Evolutionary conservation across 1,284 basidiomycete species (phyloP).

Genomic region (Fomitiporia mediterranea): DNA sequence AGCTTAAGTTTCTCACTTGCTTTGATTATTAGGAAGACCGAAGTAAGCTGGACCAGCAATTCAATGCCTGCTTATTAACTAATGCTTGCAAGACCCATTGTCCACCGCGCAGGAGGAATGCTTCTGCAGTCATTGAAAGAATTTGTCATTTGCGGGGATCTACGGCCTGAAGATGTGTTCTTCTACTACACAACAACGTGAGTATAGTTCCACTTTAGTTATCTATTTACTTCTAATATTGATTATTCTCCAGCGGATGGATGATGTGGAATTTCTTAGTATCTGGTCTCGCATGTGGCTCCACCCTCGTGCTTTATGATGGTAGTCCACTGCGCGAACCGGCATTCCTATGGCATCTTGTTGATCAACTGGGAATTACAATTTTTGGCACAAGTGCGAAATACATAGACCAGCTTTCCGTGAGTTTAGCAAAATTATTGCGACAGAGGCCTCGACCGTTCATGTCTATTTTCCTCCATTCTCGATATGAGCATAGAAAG

Average conservation of each 20-base stretch:
- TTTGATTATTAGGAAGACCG: constrained; percentile 29
- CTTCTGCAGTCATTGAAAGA: constrained; percentile 80
- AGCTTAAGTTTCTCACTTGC: not conserved
- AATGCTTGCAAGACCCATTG: constrained; percentile 69
- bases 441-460: too few relatives aligned
- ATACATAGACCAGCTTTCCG: constrained; percentile 74
- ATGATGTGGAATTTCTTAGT: constrained; percentile 87
- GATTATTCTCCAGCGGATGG: constrained; percentile 53
- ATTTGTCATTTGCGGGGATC: constrained; percentile 72
- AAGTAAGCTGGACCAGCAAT: too few relatives aligned
- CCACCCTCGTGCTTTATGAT: constrained; percentile 78
- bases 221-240: not conserved
- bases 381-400: constrained; percentile 84
- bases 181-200: constrained; percentile 88
- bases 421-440: constrained; percentile 32
- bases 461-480: constrained; percentile 10
- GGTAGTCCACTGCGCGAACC: constrained; percentile 78
- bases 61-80: too few relatives aligned
- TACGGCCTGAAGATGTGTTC: constrained; percentile 69
- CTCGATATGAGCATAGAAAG: constrained; percentile 40
- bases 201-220: constrained; percentile 29
- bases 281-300: constrained; percentile 64
- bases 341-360: constrained; percentile 66
- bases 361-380: constrained; percentile 70
- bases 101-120: constrained; percentile 86